phyloP scores from a whole-genome alignment of 306 rosid species.

The Abrus precatorius region DNA sequence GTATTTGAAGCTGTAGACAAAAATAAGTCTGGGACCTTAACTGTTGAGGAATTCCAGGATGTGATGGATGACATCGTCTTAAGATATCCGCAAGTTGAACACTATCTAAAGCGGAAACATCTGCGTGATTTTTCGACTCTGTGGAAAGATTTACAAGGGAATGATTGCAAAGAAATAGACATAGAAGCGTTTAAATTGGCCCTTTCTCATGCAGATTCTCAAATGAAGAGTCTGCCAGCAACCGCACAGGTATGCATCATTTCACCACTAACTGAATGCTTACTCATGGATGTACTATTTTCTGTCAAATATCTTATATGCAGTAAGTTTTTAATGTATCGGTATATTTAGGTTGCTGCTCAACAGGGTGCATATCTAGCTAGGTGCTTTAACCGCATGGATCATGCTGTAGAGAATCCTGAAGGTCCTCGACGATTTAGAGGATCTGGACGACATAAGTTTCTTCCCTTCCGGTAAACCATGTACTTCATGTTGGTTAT shows the following conservation, averaged over 20 bases:
- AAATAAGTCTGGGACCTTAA: conserved; percentile 79
- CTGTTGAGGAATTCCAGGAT: conserved; percentile 71
- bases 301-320: conserved; percentile 21
- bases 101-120: conserved; percentile 66
- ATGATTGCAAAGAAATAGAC: conserved; percentile 69
- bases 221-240: conserved; percentile 93
- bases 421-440: conserved; percentile 90
- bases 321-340: conserved; percentile 17
- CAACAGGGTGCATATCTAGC: conserved; percentile 94
- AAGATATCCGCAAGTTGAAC: conserved; percentile 90
- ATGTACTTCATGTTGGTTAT: conserved; percentile 22
- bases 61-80: conserved; percentile 80
- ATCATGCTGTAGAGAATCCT: conserved; percentile 58
- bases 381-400: conserved; percentile 69
- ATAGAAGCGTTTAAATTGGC: conserved; percentile 76
- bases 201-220: conserved; percentile 78
- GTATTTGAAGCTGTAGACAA: conserved; percentile 86
- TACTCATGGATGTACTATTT: conserved; percentile 10
- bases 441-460: conserved; percentile 75
- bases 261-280: conserved; percentile 32
- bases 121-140: conserved; percentile 66
- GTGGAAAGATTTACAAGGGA: conserved; percentile 72
- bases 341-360: conserved; percentile 87
- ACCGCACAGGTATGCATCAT: conserved; percentile 83
- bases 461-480: conserved; percentile 81